phyloP scores from a whole-genome alignment of 2,329 filamentous ascomycete genomes.

The Diplocarpon rosae region DNA sequence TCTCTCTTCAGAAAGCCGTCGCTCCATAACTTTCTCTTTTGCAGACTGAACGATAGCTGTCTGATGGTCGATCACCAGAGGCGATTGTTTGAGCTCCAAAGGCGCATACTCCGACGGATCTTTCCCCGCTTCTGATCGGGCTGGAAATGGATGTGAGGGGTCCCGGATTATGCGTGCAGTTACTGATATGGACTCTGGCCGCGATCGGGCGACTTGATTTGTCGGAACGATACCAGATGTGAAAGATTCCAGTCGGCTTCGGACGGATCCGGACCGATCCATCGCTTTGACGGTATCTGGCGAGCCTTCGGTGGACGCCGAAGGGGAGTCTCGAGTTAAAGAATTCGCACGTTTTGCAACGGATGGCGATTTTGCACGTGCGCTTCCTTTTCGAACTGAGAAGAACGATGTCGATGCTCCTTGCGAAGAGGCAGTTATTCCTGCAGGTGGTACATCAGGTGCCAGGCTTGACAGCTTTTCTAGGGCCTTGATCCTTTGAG shows the following conservation, averaged over 20 bases:
- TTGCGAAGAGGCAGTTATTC: conserved; percentile 26
- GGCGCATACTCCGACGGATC: conserved; percentile 34
- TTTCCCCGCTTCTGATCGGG: conserved; percentile 31
- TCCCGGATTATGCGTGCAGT: conserved; percentile 75
- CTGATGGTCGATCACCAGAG: conserved; percentile 46
- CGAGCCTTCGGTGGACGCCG: conserved; percentile 36
- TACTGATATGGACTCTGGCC: conserved; percentile 73
- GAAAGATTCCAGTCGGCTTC: conserved; percentile 19
- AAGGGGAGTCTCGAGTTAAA: conserved; percentile 27
- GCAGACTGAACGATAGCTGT: conserved; percentile 25
- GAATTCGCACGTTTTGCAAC: conserved; percentile 30
- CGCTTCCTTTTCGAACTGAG: conserved; percentile 39
- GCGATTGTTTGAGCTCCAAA: conserved; percentile 47
- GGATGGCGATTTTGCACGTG: conserved; percentile 28
- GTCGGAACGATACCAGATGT: conserved; percentile 12
- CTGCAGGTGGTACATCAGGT: conserved; percentile 5
- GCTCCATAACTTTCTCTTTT: conserved; percentile 39
- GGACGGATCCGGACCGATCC: conserved; percentile 25
- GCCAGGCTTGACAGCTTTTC: conserved; percentile 58
- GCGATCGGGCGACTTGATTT: conserved; percentile 31
- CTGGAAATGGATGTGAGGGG: conserved; percentile 34
- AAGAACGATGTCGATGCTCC: conserved; percentile 44
- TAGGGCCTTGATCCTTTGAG: conserved; percentile 85
- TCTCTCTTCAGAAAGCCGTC: conserved; percentile 33
- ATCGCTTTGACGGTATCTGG: conserved; percentile 31